A percentile compares a stretch with the other conserved stretches of the same genome.
Conservation (phyloP, 176 grass and related monocot genomes). For the Carex myosuroides region DNA sequence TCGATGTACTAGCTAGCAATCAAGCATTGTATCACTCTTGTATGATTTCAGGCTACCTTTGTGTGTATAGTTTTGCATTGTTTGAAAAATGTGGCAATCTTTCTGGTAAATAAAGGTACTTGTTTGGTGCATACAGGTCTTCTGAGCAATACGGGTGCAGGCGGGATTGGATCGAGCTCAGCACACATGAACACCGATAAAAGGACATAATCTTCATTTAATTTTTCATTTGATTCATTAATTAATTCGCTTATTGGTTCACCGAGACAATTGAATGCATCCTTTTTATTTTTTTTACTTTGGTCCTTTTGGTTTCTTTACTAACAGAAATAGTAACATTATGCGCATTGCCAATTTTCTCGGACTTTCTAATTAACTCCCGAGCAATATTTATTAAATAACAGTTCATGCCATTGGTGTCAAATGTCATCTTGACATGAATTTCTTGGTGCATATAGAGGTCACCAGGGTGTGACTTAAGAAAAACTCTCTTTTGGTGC, state of each 20-base stretch:
- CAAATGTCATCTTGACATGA: neutral
- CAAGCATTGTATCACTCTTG: neutral
- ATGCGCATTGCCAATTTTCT: slow-evolving; percentile 3
- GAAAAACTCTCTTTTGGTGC: neutral
- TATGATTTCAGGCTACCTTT: neutral
- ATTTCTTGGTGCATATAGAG: neutral
- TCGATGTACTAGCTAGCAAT: neutral
- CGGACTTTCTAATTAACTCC: neutral
- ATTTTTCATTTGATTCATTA: slow-evolving; percentile 25
- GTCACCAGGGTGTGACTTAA: neutral
- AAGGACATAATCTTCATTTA: slow-evolving; percentile 6
- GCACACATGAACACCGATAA: slow-evolving; percentile 20
- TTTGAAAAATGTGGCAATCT: neutral
- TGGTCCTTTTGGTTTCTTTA: neutral
- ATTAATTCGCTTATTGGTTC: slow-evolving; percentile 25
- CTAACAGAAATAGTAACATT: slow-evolving; percentile 11
- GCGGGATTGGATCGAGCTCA: slow-evolving; percentile 20
- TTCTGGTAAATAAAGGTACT: neutral
- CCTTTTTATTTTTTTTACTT: neutral
- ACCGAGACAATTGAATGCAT: slow-evolving; percentile 20
- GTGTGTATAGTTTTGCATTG: neutral
- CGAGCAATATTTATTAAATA: neutral
- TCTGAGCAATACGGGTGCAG: neutral
- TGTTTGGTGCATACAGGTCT: slow-evolving; percentile 8
- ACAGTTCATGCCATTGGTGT: neutral